A percentile compares a stretch with the other conserved stretches of the same genome.
Conservation (phyloP, 305 asterid species). For the Plantago lanceolata region DNA sequence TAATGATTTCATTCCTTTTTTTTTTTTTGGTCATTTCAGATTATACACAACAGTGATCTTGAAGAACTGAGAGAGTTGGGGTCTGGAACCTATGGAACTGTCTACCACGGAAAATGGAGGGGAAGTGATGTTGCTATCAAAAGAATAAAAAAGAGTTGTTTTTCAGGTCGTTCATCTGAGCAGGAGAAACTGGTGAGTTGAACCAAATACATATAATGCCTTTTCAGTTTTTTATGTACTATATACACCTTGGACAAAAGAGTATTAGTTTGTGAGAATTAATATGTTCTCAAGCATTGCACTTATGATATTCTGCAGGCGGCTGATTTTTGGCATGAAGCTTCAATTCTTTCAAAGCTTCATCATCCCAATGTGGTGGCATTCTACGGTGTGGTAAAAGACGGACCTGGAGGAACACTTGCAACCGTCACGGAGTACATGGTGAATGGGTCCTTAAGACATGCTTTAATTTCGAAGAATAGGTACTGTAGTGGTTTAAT, state of each 20-base stretch:
- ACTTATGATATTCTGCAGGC: constrained; percentile 43
- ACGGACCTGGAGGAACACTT: constrained; percentile 91
- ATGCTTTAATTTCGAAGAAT: constrained; percentile 67
- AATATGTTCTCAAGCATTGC: not conserved
- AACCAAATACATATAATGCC: constrained; percentile 7
- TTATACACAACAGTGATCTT: constrained; percentile 75
- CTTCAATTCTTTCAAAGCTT: constrained; percentile 84
- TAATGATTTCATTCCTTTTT: constrained; percentile 13
- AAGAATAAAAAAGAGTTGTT: constrained; percentile 86
- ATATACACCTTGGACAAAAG: not conserved
- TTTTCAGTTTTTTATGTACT: not conserved
- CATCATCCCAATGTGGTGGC: constrained; percentile 98
- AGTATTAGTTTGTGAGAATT: not conserved
- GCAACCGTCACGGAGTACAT: constrained; percentile 87
- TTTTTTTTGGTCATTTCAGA: constrained; percentile 39
- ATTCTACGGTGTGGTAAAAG: constrained; percentile 91
- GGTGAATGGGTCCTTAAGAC: constrained; percentile 92
- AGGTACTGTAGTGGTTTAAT: constrained; percentile 39
- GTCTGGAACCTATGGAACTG: constrained; percentile 94
- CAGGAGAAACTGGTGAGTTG: constrained; percentile 68
- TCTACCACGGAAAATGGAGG: constrained; percentile 95
- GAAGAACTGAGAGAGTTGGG: constrained; percentile 92
- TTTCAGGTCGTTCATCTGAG: constrained; percentile 80
- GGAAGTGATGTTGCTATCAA: constrained; percentile 95
- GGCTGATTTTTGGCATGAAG: constrained; percentile 87